Conservation (phyloP, 352 stramenopile genomes). For the Pythium phragmitis region DNA sequence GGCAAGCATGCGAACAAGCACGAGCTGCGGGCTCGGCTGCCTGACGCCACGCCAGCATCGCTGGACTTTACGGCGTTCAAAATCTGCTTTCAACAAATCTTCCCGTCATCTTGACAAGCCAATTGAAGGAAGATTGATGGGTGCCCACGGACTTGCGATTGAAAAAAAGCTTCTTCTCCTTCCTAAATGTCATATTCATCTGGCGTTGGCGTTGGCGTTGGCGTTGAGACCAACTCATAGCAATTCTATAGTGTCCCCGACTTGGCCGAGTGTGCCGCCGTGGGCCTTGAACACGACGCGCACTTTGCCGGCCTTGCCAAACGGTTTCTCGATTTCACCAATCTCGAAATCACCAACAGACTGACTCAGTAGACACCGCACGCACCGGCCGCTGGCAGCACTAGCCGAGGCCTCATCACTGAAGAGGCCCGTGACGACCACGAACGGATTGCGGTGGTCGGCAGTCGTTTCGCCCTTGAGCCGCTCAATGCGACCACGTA, state of each 20-base stretch:
- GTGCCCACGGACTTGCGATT: too few species aligned
- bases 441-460: conserved; percentile 62
- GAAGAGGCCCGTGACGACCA: conserved; percentile 62
- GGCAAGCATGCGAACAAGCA: neutral
- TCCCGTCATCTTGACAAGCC: neutral
- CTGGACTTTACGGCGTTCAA: conserved; percentile 19
- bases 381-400: conserved; percentile 28
- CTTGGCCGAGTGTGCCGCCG: conserved; percentile 48
- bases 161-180: too few species aligned
- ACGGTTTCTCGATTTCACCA: conserved; percentile 64
- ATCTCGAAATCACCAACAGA: conserved; percentile 23
- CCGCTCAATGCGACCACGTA: conserved; percentile 39
- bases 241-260: conserved; percentile 41
- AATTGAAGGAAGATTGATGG: too few species aligned
- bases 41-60: neutral
- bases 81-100: conserved; percentile 12
- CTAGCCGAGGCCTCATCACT: conserved; percentile 40
- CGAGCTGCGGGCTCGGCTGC: neutral
- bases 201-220: too few species aligned
- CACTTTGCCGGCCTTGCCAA: conserved; percentile 78
- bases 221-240: conserved; percentile 1
- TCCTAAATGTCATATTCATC: too few species aligned
- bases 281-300: conserved; percentile 44
- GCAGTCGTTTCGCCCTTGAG: conserved; percentile 68
- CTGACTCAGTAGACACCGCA: conserved; percentile 26